phyloP scores from a whole-genome alignment of 2,329 filamentous ascomycete genomes.

The Pseudogymnoascus sp. region DNA sequence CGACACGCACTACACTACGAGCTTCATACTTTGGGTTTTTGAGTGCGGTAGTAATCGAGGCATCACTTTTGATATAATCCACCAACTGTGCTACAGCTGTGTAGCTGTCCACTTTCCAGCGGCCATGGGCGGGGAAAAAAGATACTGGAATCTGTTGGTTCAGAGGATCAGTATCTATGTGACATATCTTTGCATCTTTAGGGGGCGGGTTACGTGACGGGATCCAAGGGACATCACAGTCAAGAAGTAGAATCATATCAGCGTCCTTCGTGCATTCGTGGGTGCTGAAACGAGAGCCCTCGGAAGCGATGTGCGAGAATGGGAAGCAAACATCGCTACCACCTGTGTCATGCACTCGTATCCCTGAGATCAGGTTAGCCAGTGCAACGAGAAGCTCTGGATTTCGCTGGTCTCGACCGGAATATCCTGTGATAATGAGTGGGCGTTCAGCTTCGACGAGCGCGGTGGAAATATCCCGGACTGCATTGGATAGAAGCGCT shows the following conservation, averaged over 20 bases:
- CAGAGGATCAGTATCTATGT: slow-evolving; percentile 61
- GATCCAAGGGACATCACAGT: slow-evolving; percentile 67
- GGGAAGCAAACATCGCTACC: slow-evolving; percentile 44
- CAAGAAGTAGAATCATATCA: slow-evolving; percentile 59
- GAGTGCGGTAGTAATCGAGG: neutral
- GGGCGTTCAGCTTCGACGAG: slow-evolving; percentile 41
- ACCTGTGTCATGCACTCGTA: too few species aligned
- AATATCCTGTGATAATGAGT: too few species aligned
- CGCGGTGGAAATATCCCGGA: slow-evolving; percentile 38
- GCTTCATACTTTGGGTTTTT: slow-evolving; percentile 2
- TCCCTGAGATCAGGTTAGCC: too few species aligned
- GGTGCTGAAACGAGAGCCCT: slow-evolving; percentile 51
- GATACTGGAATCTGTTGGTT: slow-evolving; percentile 56
- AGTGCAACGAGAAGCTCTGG: too few species aligned
- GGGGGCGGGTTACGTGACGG: slow-evolving; percentile 56
- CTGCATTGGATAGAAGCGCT: slow-evolving; percentile 32
- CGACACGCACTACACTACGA: slow-evolving; percentile 14
- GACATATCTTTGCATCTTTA: slow-evolving; percentile 51
- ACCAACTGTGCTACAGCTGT: slow-evolving; percentile 36
- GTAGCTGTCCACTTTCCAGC: slow-evolving; percentile 46
- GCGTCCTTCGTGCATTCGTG: slow-evolving; percentile 50
- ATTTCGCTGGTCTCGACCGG: too few species aligned
- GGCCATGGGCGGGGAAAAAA: slow-evolving; percentile 47
- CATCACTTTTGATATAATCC: slow-evolving; percentile 21
- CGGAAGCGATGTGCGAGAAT: slow-evolving; percentile 32